Evolutionary conservation across 208 protist species (phyloP), one percentile per base, ranked within the genome.

Genomic region (Leishmania gerbilli): DNA sequence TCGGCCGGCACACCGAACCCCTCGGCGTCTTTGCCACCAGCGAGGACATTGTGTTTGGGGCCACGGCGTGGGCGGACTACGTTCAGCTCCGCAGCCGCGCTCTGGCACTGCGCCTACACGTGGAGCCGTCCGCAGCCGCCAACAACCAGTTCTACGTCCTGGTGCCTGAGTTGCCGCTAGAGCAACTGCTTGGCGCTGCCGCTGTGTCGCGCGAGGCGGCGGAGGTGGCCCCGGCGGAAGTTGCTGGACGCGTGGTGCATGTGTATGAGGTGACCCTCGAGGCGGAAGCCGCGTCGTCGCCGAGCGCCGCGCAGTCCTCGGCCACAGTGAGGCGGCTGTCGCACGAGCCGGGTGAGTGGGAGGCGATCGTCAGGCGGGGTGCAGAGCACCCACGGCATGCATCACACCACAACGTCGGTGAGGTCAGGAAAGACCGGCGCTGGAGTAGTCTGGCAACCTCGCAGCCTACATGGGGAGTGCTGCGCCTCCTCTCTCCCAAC

Each of bases 101-200:
- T 5, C 40, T 77, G n/a, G 81, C 86, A 2, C 31, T 74, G 71
- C 74, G 62, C 19, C 15, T 68, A 13, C 67, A 79, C 9, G 60
- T 83, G 55, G 81, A 81, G 69, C 71, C 79, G 71, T 40, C 31
- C 37, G 34, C 76, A 31, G 45, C 55, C 37, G 64, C 75, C 27
- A 62, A 45, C 49, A 42, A 76, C 53, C 58, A 49, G 27, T 83
- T 75, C 55, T 84, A 88, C 79, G 64, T 88, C 0, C 55, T 90
- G 24, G 56, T 88, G 42, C 87, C 87, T 45, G 77, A 84, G 45
- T 58, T 90, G 40, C 65, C 80, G 60, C 76, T 53, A 37, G 78
- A 67, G 24, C 72, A 83, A 27, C 76, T 89, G 27, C 74, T 89
- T 68, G 55, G 74, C 17, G 77, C 77, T 24, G 27, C 60, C 55